A percentile compares a stretch with the other conserved stretches of the same genome.
phyloP scores from a whole-genome alignment of 345 rosid species.

The Moricandia moricandioides region DNA sequence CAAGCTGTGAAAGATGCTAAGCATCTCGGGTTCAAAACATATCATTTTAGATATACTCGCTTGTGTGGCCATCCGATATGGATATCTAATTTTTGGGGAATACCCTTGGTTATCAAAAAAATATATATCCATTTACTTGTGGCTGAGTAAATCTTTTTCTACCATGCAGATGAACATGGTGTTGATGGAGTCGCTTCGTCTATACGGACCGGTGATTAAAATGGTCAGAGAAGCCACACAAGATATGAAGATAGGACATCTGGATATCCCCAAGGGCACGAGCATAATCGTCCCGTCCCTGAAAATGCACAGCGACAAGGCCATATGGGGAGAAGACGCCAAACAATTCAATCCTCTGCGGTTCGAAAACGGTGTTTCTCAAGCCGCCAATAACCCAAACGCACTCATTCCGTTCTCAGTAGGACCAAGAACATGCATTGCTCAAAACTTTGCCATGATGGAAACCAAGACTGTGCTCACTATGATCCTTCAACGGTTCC shows the following conservation, averaged over 20 bases:
- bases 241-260: constrained; percentile 7
- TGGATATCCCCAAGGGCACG: constrained; percentile 6
- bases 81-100: no score
- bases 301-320: constrained; percentile 5
- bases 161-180: constrained; percentile 9
- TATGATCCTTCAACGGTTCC: constrained; percentile 7
- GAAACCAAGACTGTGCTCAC: constrained; percentile 4
- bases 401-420: constrained; percentile 1
- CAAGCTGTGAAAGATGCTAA: no score
- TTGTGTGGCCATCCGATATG: no score
- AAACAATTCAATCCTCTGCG: neutral
- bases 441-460: constrained; percentile 5
- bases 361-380: constrained; percentile 7
- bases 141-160: neutral
- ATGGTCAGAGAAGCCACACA: constrained; percentile 6
- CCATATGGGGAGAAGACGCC: constrained; percentile 15
- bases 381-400: constrained; percentile 5
- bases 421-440: constrained; percentile 10
- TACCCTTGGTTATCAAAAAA: no score
- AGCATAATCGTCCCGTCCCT: neutral
- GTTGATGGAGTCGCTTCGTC: constrained; percentile 7
- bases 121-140: neutral
- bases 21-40: no score
- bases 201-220: neutral
- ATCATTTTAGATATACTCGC: no score